A percentile compares a stretch with the other conserved stretches of the same genome.
Conservation (phyloP, 116 monocot genomes). For the Zostera marina region DNA sequence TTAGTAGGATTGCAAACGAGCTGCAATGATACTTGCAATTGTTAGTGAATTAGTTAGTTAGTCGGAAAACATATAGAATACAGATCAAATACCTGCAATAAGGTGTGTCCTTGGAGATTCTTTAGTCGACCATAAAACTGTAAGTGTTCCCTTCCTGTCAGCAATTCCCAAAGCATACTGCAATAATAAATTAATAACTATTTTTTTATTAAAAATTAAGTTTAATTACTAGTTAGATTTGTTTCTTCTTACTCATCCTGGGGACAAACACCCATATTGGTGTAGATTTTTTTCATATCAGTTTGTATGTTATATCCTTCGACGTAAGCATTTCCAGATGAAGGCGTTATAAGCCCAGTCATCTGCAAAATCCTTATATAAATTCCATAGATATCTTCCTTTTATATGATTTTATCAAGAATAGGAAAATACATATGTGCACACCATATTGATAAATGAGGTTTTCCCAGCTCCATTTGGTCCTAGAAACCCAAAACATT, state of each 20-base stretch:
- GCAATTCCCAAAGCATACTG: slow-evolving; percentile 87
- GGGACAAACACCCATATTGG: slow-evolving; percentile 75
- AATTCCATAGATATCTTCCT: not conserved
- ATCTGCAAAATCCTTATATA: slow-evolving; percentile 21
- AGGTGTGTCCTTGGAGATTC: not conserved
- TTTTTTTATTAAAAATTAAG: not conserved
- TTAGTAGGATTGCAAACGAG: no score
- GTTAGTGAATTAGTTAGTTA: no score
- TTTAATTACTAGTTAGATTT: not conserved
- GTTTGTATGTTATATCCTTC: slow-evolving; percentile 40
- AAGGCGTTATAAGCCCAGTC: slow-evolving; percentile 55
- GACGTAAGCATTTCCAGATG: slow-evolving; percentile 55
- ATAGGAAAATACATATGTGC: not conserved
- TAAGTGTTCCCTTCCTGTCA: slow-evolving; percentile 68
- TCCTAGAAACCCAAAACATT: slow-evolving; percentile 81
- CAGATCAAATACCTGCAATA: slow-evolving; percentile 1
- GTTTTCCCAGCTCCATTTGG: slow-evolving; percentile 94
- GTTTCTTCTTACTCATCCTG: slow-evolving; percentile 54
- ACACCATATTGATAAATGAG: slow-evolving; percentile 72
- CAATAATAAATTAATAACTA: not conserved
- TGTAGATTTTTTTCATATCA: slow-evolving; percentile 49
- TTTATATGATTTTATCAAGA: no score
- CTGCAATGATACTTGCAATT: no score
- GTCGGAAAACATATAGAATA: no score
- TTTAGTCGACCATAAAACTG: slow-evolving; percentile 56